These are phyloP conservation scores for Fabrea salina DNA, from an alignment of 169 alveolate species.

Conservation along the genomic window DNA sequence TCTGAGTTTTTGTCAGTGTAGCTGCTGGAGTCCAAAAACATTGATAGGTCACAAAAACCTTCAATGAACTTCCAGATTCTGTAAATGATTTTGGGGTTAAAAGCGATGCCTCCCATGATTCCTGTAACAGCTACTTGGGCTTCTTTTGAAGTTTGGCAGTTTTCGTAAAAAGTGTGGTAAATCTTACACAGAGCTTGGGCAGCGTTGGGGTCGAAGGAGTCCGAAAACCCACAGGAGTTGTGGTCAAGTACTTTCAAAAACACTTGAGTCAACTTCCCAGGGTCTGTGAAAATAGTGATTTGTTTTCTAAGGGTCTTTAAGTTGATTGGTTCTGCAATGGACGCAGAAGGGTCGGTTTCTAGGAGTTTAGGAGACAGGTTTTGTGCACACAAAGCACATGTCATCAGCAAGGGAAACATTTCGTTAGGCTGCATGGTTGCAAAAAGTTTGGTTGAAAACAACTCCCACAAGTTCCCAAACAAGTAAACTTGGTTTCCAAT, in stretches of 20 bases:
- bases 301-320: constrained; percentile 3
- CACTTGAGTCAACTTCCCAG: neutral
- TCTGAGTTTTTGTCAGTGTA: neutral
- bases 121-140: constrained; percentile 20
- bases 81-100: neutral
- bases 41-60: neutral
- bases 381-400: neutral
- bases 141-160: constrained; percentile 9
- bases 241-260: constrained; percentile 2
- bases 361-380: constrained; percentile 2
- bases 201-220: neutral
- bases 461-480: constrained; percentile 14
- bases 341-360: constrained; percentile 6
- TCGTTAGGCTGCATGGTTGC: constrained; percentile 2
- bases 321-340: neutral
- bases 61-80: neutral
- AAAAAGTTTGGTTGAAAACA: neutral
- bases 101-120: constrained; percentile 22
- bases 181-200: constrained; percentile 15
- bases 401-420: neutral
- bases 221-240: neutral
- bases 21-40: neutral
- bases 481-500: neutral
- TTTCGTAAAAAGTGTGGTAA: neutral
- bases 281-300: neutral